Evolutionary conservation across 116 monocot genomes (phyloP), one percentile per base, ranked within the genome.

Genomic region (Thalassia testudinum): DNA sequence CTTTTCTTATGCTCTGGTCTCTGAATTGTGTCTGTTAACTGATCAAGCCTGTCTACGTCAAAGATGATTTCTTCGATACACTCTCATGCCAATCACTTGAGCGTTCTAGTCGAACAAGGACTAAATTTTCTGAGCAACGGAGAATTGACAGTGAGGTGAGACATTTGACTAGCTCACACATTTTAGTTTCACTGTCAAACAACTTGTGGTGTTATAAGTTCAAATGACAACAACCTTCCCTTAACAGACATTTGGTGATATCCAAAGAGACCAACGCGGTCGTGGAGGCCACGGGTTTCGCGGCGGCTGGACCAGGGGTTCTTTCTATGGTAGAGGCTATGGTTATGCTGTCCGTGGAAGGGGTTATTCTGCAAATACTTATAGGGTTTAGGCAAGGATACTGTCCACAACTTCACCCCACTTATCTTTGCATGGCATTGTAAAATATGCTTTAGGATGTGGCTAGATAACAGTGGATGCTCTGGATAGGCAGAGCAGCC

Each of bases 31-130:
- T 55, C 54, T 55, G 26, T 55, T 19, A 12, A 18, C 15, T 3
- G 26, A 8, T 55, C 54, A 28, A 26, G 91, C 75, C 85, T 71
- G 66, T 74, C 18, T 91, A 91, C 69, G 69, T 71, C 21, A 91
- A 85, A 57, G 85, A 91, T 64, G 86, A 85, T 58, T 91, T 91
- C 62, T 91, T 91, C 44, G 91, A 91, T 62, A 65, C 78, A 30
- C 73, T 85, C 15, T 81, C 85, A 16, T 73, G 63, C 53, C 60
- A 73, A 47, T 43, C 89, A 21, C 71, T 73, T 49, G 73, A 74
- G 26, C 76, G 49, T 44, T 68, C 70, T 23, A 47, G 24, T 13
- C 70, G 42, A 51, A 67, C 70, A 42, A 70, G 85, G 61, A 38
- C 70, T 16, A 91, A 56, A 25, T 78, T 73, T 53, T 81, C 81